phyloP scores from a whole-genome alignment of 1,284 basidiomycete species.

The Puccinia coronata region DNA sequence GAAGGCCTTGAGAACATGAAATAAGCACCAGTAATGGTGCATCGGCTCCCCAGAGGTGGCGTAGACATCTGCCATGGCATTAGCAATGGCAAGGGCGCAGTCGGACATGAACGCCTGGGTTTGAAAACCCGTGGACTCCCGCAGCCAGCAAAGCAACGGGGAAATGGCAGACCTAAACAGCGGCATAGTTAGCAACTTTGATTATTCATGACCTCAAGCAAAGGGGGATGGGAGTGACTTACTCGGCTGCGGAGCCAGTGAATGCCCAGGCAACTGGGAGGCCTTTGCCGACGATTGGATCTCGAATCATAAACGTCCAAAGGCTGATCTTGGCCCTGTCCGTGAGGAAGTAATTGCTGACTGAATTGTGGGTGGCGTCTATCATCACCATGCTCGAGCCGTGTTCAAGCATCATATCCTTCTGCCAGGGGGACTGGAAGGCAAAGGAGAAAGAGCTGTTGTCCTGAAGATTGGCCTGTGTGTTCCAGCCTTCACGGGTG shows the following conservation, averaged over 20 bases:
- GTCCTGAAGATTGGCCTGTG: neutral
- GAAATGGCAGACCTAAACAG: no score
- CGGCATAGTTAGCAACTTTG: neutral
- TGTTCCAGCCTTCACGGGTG: neutral
- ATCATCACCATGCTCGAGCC: neutral
- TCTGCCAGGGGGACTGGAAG: neutral
- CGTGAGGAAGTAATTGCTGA: neutral
- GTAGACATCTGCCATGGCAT: neutral
- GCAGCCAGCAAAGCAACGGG: neutral
- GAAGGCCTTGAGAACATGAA: slow-evolving; percentile 14
- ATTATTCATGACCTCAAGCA: neutral
- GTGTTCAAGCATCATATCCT: neutral
- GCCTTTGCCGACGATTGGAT: neutral
- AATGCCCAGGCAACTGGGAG: neutral
- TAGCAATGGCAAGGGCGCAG: neutral
- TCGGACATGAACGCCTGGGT: neutral
- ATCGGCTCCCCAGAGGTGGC: neutral
- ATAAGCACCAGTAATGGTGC: slow-evolving; percentile 3
- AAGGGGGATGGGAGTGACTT: neutral
- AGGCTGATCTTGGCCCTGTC: neutral
- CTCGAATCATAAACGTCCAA: neutral
- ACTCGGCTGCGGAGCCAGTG: neutral
- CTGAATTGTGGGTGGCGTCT: neutral
- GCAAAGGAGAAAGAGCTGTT: neutral
- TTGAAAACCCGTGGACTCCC: neutral